phyloP scores from a whole-genome alignment of 257 asterid species.

The Rauvolfia tetraphylla region DNA sequence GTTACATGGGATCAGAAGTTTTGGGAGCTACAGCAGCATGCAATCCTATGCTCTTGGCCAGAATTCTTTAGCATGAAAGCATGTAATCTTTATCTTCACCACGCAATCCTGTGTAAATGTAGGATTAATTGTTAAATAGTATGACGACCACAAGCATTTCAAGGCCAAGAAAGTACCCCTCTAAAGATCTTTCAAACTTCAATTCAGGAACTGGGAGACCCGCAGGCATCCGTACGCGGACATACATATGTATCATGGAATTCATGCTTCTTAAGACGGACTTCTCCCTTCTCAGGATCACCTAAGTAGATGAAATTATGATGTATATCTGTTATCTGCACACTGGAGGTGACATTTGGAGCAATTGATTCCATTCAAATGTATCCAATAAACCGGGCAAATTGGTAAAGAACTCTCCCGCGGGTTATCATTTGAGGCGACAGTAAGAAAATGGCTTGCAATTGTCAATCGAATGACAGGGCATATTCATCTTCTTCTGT shows the following conservation, averaged over 20 bases:
- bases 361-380: background rate
- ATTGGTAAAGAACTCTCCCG: background rate
- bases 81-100: background rate
- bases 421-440: background rate
- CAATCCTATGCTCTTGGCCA: background rate
- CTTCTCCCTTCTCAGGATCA: background rate
- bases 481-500: background rate
- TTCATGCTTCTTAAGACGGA: background rate
- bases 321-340: too few species aligned
- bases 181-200: too few species aligned
- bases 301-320: background rate
- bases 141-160: background rate
- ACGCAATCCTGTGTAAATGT: background rate
- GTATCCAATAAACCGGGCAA: background rate
- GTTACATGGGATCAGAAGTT: too few species aligned
- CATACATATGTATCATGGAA: too few species aligned
- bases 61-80: background rate
- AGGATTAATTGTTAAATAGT: background rate
- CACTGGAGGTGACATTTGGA: too few species aligned
- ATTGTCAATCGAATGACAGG: background rate
- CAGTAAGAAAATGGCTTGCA: background rate
- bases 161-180: background rate
- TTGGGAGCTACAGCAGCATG: too few species aligned
- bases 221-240: too few species aligned
- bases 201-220: too few species aligned